Conservation (phyloP, 768 basidiomycete genomes). For the Lepiota brunneoincarnata region DNA sequence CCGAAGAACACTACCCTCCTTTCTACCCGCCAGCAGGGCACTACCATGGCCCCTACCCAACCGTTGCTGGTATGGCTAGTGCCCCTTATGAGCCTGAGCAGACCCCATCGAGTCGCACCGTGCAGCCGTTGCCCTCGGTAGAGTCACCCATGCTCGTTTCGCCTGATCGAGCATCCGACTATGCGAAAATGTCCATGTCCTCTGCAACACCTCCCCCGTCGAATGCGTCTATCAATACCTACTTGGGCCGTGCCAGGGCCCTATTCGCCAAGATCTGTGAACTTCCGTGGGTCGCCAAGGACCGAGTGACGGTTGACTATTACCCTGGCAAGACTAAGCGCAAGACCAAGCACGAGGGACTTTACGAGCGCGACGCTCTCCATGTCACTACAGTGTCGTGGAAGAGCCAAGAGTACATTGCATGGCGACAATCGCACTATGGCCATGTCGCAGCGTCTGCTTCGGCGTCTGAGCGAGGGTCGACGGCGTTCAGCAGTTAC, state of each 20-base stretch:
- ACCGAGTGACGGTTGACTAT: constrained; percentile 43
- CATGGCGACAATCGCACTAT: not conserved
- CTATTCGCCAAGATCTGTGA: constrained; percentile 32
- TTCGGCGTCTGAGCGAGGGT: not conserved
- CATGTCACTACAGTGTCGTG: constrained; percentile 6
- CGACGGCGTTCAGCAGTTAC: not conserved
- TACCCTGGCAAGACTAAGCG: constrained; percentile 30
- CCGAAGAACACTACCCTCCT: too few species aligned
- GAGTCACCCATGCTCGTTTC: constrained; percentile 37
- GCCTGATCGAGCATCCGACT: constrained; percentile 41
- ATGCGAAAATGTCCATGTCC: constrained; percentile 41
- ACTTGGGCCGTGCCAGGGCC: constrained; percentile 30
- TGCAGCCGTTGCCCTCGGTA: constrained; percentile 12
- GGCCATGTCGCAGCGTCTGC: not conserved
- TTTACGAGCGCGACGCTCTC: not conserved
- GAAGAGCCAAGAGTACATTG: constrained; percentile 1
- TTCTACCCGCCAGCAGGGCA: too few species aligned
- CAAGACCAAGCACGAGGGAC: not conserved
- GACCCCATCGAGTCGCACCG: too few species aligned
- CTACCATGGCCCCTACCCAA: too few species aligned
- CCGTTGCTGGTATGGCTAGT: not conserved
- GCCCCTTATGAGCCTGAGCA: not conserved
- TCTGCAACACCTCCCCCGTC: constrained; percentile 37
- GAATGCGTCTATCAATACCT: constrained; percentile 29
- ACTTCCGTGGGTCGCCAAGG: constrained; percentile 42